These are phyloP conservation scores for Calocera viscosa DNA, from an alignment of 768 basidiomycete species.

Conservation along the genomic window DNA sequence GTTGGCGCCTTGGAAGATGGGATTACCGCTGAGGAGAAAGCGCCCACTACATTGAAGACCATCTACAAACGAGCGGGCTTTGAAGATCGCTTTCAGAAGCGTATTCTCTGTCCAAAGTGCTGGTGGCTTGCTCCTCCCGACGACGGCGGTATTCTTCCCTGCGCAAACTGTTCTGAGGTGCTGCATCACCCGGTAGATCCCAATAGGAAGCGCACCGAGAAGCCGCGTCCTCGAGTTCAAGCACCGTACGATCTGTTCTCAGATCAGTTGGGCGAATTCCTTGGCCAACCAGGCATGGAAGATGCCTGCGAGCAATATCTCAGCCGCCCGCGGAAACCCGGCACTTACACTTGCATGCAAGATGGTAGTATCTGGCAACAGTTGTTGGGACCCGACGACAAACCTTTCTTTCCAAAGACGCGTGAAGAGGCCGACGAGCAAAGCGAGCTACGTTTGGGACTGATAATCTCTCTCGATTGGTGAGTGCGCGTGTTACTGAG, in stretches of 20 bases:
- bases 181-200: too few relatives aligned
- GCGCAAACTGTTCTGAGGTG: too few relatives aligned
- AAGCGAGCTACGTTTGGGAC: not conserved
- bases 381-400: not conserved
- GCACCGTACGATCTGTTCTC: not conserved
- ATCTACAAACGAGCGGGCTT: too few relatives aligned
- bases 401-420: not conserved
- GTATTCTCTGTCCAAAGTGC: too few relatives aligned
- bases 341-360: not conserved
- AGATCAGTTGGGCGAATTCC: not conserved
- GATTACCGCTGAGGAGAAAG: too few relatives aligned
- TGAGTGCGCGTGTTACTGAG: not conserved
- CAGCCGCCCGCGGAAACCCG: not conserved
- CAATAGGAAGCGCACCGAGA: too few relatives aligned
- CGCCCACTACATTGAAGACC: too few relatives aligned
- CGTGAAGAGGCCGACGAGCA: not conserved
- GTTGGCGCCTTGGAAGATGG: too few relatives aligned
- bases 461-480: not conserved
- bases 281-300: not conserved
- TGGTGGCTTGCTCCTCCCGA: too few relatives aligned
- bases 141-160: too few relatives aligned
- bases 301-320: not conserved
- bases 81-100: too few relatives aligned
- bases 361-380: slow-evolving; percentile 8
- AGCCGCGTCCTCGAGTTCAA: too few relatives aligned